A percentile compares a stretch with the other conserved stretches of the same genome.
Conservation (phyloP, 257 asterid species). For the Solanum neorickii region DNA sequence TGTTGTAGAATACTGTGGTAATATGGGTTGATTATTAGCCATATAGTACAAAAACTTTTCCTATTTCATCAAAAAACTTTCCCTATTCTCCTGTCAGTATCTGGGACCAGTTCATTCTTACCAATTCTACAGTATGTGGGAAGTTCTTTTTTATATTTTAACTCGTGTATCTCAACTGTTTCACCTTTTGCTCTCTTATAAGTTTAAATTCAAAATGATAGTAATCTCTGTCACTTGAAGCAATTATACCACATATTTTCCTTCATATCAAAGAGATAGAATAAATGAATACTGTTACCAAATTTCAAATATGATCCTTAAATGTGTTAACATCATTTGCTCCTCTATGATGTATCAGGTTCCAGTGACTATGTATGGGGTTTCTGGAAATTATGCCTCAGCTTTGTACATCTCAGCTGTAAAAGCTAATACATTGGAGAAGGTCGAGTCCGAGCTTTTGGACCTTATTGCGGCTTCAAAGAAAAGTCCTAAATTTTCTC, state of each 20-base stretch:
- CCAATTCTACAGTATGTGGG: not conserved
- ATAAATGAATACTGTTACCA: not conserved
- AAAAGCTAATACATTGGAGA: conserved; percentile 64
- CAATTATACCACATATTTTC: not conserved
- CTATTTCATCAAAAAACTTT: not conserved
- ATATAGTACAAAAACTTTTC: not conserved
- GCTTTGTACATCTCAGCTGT: conserved; percentile 82
- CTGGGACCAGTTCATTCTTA: not conserved
- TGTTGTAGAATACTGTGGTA: not conserved
- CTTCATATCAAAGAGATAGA: not conserved
- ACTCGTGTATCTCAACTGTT: not conserved
- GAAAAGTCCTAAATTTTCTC: conserved; percentile 64
- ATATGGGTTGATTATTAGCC: not conserved
- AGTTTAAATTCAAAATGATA: not conserved
- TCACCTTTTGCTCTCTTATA: not conserved
- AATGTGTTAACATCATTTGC: not conserved
- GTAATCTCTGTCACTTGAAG: not conserved
- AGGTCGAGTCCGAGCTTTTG: conserved; percentile 75
- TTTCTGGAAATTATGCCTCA: conserved; percentile 86
- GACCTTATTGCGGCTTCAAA: conserved; percentile 65
- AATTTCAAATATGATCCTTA: not conserved
- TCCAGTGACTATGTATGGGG: conserved; percentile 73
- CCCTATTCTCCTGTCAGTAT: not conserved
- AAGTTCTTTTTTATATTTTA: not conserved
- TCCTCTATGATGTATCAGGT: conserved; percentile 32